A percentile compares a stretch with the other conserved stretches of the same genome.
These are phyloP conservation scores for Emergomyces africanus DNA, from an alignment of 2,329 filamentous ascomycete species.

Conservation along the genomic window DNA sequence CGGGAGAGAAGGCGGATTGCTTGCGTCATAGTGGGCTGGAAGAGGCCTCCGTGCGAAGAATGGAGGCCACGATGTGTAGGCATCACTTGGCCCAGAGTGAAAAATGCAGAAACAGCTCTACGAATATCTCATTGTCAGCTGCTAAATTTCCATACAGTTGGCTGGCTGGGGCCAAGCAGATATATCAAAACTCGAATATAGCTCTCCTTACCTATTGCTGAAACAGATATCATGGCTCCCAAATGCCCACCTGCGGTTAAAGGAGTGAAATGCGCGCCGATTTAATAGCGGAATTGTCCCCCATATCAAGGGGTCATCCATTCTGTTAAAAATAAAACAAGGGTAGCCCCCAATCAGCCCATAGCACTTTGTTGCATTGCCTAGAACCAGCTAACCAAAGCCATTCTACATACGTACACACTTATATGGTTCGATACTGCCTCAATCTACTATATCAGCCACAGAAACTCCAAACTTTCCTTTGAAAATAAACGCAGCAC, in stretches of 20 bases:
- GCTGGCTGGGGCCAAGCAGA: background rate
- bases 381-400: conserved; percentile 11
- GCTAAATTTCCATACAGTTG: background rate
- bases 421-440: conserved; percentile 78
- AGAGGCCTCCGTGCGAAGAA: conserved; percentile 69
- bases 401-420: conserved; percentile 52
- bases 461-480: conserved; percentile 3
- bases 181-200: background rate
- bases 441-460: conserved; percentile 3
- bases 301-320: conserved; percentile 94
- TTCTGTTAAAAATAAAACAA: conserved; percentile 37
- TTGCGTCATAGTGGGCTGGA: conserved; percentile 79
- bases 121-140: background rate
- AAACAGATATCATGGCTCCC: conserved; percentile 96
- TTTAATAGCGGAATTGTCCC: conserved; percentile 69
- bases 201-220: conserved; percentile 55
- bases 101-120: conserved; percentile 64
- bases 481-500: background rate
- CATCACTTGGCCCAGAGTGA: conserved; percentile 76
- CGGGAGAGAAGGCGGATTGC: conserved; percentile 70
- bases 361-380: conserved; percentile 7
- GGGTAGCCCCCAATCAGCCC: conserved; percentile 16
- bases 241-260: conserved; percentile 73
- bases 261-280: conserved; percentile 48
- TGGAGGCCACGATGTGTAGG: conserved; percentile 74